Evolutionary conservation across 176 grass and related monocot genomes (phyloP).

Genomic region (Eleusine indica): DNA sequence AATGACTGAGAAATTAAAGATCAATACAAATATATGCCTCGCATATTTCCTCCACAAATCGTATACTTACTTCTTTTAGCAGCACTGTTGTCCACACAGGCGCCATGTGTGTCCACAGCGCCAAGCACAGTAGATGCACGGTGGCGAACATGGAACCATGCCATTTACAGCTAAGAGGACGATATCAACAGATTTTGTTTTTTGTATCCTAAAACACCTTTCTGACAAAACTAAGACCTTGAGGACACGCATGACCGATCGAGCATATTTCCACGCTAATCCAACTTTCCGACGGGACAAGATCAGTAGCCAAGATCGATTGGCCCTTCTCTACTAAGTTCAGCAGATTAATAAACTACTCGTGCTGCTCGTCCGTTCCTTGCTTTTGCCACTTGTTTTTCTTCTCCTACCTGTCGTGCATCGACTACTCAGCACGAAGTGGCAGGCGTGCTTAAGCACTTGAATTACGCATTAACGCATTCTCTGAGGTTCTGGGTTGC

Average conservation of each 20-base stretch:
- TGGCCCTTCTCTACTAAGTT: background rate
- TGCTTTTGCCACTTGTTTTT: background rate
- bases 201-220: background rate
- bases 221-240: slow-evolving; percentile 39
- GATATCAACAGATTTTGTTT: background rate
- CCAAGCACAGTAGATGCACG: background rate
- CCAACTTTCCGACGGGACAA: slow-evolving; percentile 38
- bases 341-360: slow-evolving; percentile 30
- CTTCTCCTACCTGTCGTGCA: background rate
- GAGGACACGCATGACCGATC: background rate
- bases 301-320: slow-evolving; percentile 12
- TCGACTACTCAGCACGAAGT: background rate
- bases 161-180: slow-evolving; percentile 24
- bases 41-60: background rate
- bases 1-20: background rate
- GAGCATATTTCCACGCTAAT: background rate
- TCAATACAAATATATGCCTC: no score
- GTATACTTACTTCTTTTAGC: background rate
- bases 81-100: background rate
- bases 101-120: background rate
- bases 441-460: background rate
- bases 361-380: background rate
- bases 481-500: background rate
- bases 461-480: background rate
- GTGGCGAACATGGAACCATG: slow-evolving; percentile 17